Conservation (phyloP, 202 grass and related monocot genomes). For the Digitaria exilis region DNA sequence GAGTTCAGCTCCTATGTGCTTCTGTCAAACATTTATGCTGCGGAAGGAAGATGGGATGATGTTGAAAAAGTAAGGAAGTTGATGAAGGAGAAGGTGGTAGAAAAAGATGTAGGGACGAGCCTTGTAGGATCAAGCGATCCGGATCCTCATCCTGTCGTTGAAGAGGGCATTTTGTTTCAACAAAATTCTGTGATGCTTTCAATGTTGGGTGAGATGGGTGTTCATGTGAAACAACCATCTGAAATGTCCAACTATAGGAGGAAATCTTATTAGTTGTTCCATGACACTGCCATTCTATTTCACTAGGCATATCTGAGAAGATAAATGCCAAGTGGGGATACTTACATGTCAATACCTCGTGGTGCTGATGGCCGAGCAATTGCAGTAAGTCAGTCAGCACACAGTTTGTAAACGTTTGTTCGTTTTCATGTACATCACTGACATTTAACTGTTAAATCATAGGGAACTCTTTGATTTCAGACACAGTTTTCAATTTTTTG, state of each 20-base stretch:
- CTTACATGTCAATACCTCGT: not conserved
- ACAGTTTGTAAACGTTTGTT: not conserved
- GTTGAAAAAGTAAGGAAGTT: conserved; percentile 21
- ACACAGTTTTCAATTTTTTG: not conserved
- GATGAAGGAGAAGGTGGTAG: not conserved
- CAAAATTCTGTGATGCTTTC: conserved; percentile 20
- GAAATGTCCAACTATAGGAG: not conserved
- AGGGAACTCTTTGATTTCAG: not conserved
- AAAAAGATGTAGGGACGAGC: conserved; percentile 16
- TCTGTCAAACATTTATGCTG: conserved; percentile 22
- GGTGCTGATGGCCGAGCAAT: not conserved
- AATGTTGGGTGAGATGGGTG: not conserved
- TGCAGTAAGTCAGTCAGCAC: not conserved
- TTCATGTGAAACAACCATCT: conserved; percentile 4
- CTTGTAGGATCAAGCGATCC: conserved; percentile 12
- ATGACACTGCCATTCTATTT: not conserved
- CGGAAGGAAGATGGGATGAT: conserved; percentile 21
- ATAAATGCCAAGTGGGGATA: not conserved
- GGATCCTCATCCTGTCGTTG: not conserved
- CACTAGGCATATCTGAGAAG: not conserved
- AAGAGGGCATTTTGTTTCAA: not conserved
- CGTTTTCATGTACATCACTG: not conserved
- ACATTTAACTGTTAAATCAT: not conserved
- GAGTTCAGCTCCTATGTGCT: conserved; percentile 27
- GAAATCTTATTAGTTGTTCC: not conserved